Percentiles rank a stretch among this genome's conserved stretches.
Conservation (phyloP, 192 early-diverging fungal species). For the Irineochytrium annulatum region DNA sequence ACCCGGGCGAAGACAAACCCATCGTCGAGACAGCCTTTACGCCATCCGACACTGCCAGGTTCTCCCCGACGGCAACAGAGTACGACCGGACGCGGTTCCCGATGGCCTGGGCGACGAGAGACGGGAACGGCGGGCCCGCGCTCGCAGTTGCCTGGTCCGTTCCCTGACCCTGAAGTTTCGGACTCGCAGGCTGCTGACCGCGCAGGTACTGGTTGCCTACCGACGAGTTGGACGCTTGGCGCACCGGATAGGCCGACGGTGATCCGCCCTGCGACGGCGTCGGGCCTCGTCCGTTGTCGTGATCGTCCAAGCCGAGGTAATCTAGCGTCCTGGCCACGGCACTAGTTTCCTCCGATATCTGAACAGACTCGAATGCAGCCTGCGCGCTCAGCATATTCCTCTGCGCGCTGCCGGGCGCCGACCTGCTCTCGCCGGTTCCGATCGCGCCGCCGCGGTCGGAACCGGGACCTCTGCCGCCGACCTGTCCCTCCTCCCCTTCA, state of each 20-base stretch:
- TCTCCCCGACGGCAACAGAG: constrained; percentile 29
- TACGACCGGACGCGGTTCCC: constrained; percentile 10
- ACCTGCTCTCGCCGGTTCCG: too few species aligned
- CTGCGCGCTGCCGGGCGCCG: too few species aligned
- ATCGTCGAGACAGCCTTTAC: too few species aligned
- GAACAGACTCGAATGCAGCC: neutral
- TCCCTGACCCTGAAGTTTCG: constrained; percentile 5
- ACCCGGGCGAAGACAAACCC: too few species aligned
- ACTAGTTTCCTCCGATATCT: constrained; percentile 12
- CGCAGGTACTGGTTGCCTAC: neutral
- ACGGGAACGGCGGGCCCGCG: neutral
- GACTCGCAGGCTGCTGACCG: neutral
- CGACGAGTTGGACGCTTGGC: too few species aligned
- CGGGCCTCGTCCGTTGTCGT: constrained; percentile 16
- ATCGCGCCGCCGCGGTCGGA: too few species aligned
- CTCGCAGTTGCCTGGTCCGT: neutral
- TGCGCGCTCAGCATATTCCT: too few species aligned
- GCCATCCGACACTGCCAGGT: neutral
- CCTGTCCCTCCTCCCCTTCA: too few species aligned
- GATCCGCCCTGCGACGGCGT: constrained; percentile 2
- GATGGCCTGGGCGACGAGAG: neutral
- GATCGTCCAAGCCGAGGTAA: constrained; percentile 67
- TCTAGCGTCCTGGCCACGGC: constrained; percentile 61
- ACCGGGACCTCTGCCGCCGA: too few species aligned
- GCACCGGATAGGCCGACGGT: constrained; percentile 9